These are phyloP conservation scores for Fusarium devonianum DNA, from an alignment of 2,329 filamentous ascomycete species.

Conservation along the genomic window DNA sequence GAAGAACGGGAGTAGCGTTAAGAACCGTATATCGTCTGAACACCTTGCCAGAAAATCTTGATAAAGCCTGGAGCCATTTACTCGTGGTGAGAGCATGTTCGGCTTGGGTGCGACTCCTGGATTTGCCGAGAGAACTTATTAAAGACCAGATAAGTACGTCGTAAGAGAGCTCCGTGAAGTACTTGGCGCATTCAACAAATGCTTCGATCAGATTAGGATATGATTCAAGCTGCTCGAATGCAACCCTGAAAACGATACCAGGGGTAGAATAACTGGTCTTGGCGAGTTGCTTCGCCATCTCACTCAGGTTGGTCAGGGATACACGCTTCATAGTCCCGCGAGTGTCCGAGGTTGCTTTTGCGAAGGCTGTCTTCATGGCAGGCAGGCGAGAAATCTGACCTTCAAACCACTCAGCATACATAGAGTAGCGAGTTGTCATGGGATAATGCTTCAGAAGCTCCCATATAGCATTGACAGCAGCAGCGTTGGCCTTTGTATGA, in stretches of 20 bases:
- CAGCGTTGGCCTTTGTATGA: slow-evolving; percentile 83
- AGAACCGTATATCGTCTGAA: slow-evolving; percentile 87
- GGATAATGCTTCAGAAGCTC: slow-evolving; percentile 82
- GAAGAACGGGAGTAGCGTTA: slow-evolving; percentile 83
- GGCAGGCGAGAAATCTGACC: slow-evolving; percentile 79
- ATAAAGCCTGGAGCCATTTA: slow-evolving; percentile 88
- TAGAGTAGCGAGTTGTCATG: slow-evolving; percentile 77
- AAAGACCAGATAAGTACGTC: slow-evolving; percentile 94
- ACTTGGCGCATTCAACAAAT: slow-evolving; percentile 92
- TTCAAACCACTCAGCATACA: slow-evolving; percentile 93
- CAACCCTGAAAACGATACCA: slow-evolving; percentile 88
- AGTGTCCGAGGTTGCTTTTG: slow-evolving; percentile 78
- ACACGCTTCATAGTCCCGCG: slow-evolving; percentile 87
- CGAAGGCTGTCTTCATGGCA: slow-evolving; percentile 80
- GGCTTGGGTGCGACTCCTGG: slow-evolving; percentile 68
- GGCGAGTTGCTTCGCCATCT: slow-evolving; percentile 86
- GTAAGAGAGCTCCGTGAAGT: slow-evolving; percentile 91
- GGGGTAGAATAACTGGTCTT: slow-evolving; percentile 93
- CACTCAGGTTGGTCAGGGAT: slow-evolving; percentile 83
- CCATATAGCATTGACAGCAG: slow-evolving; percentile 86
- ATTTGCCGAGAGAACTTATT: slow-evolving; percentile 74
- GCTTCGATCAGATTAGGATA: slow-evolving; percentile 96
- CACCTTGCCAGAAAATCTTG: slow-evolving; percentile 88
- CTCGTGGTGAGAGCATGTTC: slow-evolving; percentile 77
- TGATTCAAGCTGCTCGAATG: slow-evolving; percentile 87